Conservation (phyloP, 208 protist genomes). For the Willaertia magna region DNA sequence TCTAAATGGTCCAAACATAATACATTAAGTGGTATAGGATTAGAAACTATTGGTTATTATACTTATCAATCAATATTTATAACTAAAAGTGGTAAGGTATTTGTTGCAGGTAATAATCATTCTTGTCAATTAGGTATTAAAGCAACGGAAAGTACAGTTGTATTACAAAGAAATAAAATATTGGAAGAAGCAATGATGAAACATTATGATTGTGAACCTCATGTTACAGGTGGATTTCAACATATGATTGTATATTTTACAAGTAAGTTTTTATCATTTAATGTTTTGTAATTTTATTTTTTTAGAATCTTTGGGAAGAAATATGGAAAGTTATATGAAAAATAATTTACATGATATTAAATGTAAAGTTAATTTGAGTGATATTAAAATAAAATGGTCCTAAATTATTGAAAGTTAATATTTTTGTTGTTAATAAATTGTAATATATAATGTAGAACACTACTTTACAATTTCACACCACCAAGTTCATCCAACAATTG, state of each 20-base stretch:
- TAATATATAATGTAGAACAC: too few relatives aligned
- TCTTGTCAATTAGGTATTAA: not conserved
- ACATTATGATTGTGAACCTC: not conserved
- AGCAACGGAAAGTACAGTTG: not conserved
- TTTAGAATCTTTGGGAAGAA: too few relatives aligned
- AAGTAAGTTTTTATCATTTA: too few relatives aligned
- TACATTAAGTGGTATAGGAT: not conserved
- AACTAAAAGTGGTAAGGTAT: not conserved
- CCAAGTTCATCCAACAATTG: too few relatives aligned
- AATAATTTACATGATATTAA: too few relatives aligned
- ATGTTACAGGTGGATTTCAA: not conserved
- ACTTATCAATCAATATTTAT: not conserved
- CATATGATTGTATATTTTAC: not conserved
- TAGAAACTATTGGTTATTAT: not conserved
- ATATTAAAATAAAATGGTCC: too few relatives aligned
- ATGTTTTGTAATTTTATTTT: too few relatives aligned
- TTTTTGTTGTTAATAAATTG: too few relatives aligned
- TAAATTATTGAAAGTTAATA: too few relatives aligned
- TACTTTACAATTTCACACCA: too few relatives aligned
- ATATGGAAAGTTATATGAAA: too few relatives aligned
- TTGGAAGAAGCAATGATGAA: not conserved
- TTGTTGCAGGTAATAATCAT: not conserved
- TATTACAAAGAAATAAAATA: not conserved
- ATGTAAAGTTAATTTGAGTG: too few relatives aligned
- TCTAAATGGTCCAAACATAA: not conserved